Evolutionary conservation across 352 stramenopile species (phyloP), one percentile per base, ranked within the genome.

Genomic region (Phytopythium montanum): DNA sequence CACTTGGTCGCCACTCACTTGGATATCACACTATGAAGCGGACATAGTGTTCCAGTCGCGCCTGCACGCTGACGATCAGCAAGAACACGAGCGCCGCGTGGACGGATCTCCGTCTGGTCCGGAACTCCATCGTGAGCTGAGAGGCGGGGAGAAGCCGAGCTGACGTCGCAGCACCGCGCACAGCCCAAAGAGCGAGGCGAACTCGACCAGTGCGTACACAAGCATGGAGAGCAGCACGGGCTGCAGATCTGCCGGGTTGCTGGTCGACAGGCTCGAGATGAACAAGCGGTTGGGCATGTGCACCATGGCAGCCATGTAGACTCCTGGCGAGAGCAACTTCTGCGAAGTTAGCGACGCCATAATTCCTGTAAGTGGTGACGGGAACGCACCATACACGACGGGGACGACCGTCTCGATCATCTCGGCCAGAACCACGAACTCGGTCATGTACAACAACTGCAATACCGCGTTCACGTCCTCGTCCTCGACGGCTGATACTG

Each of bases 221-320:
- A 42, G 21, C 50, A 29, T 55, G 0, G 8, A 16, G 19, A 44
- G 50, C 31, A 42, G 8, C 29, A 55, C 10, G 28, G 29, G 6
- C 1, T 0, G 1, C n/a, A 42, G 3, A 3, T n/a, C 5, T 19
- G 19, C 10, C 0, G 3, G 16, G 28, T 42, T 12, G 18, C 28
- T n/a, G 0, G 33, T 4, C 4, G 12, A 12, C 45, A 52, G 45
- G 25, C 5, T 14, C 45, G 45, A 18, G 25, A 25, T 16, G 45
- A 36, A 55, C 8, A 28, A 6, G 19, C 29, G 50, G 33, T 44
- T 55, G 29, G 18, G 19, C 33, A 55, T 44, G 50, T 55, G 50
- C 29, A 21, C 16, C 29, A 42, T 29, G 9, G 19, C 50, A n/a
- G 29, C 12, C 33, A 44, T n/a, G 50, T 55, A 55, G 6, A 55